Base-by-base conservation (phyloP, 805 yeast genomes). In the Nematodospora valgi region DNA sequence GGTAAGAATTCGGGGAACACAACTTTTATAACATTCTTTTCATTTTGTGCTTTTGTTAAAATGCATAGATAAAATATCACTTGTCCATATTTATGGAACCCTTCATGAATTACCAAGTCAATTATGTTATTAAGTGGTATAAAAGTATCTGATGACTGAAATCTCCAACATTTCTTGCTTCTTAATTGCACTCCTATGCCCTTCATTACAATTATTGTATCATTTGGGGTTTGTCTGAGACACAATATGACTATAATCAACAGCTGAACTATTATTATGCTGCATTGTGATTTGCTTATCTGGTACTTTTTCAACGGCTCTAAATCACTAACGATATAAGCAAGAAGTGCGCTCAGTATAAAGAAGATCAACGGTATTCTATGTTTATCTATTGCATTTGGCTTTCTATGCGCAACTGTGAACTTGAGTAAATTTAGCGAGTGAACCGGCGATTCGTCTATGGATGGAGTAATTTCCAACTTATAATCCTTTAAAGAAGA, bases 21-120 rank as follows among this genome's bases (percentile, higher is more conserved):
- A 10, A 69, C 61, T 24, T 58, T 59, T 16, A 58, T 55, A 19
- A 43, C 19, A 26, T 43, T 47, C 8, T 39, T 43, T 11, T 31
- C 24, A 4, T 27, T 16, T 18, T 49, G 53, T 25, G 53, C 48
- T 34, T 68, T 68, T 12, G 79, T 71, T 23, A 83, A 59, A 4
- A 83, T 62, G 27, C 81, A 76, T 52, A 85, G 58, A 49, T 83
- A 80, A 52, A 70, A 80, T 2, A 80, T 63, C 7, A 83, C 86
- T 43, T 67, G 70, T 42, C 79, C 80, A 42, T 78, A 73, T 5
- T 82, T 82, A 36, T 68, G 68, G 51, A 86, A 84, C 0, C 85
- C 89, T 54, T 86, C 95, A 51, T 83, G 83, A 17, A 86, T 78
- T 0, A 82, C 74, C 8, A 85, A 54, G 52, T 84, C 91, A 4